Conservation (phyloP, 1,284 basidiomycete species). For the Earliella scabrosa region DNA sequence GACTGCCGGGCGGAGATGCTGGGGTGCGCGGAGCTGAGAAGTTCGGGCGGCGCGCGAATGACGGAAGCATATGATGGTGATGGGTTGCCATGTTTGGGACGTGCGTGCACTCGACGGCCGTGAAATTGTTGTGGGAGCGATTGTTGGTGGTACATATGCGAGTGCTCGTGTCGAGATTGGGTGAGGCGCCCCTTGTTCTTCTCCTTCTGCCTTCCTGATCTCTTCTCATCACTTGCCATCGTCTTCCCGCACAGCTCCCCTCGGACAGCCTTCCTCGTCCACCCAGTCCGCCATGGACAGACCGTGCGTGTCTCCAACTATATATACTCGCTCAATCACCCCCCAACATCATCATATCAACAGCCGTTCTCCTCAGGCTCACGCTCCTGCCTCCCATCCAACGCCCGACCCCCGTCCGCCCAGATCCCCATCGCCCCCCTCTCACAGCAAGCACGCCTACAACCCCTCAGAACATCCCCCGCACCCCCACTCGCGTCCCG, state of each 20-base stretch:
- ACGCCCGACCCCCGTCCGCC: constrained; percentile 13
- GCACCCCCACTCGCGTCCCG: constrained; percentile 16
- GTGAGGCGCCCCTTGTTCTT: constrained; percentile 21
- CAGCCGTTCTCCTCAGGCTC: constrained; percentile 22
- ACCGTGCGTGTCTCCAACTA: constrained; percentile 24
- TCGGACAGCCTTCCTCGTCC: constrained; percentile 24
- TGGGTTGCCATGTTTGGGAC: constrained; percentile 16
- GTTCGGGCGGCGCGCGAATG: constrained; percentile 10
- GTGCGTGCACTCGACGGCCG: constrained; percentile 1
- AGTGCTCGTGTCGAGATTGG: constrained; percentile 20
- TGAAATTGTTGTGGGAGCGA: constrained; percentile 23
- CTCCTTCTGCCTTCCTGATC: constrained; percentile 20
- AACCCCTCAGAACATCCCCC: constrained; percentile 2
- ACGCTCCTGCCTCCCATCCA: too few species aligned
- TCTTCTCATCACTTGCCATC: constrained; percentile 26
- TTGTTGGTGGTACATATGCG: constrained; percentile 19
- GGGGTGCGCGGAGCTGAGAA: constrained; percentile 20
- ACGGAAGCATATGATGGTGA: constrained; percentile 14
- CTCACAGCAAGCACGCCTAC: not conserved
- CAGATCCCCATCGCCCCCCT: constrained; percentile 15
- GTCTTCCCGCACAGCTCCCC: constrained; percentile 28
- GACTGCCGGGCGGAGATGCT: not conserved
- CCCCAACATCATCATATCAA: constrained; percentile 26
- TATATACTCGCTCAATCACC: constrained; percentile 26
- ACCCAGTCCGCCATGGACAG: constrained; percentile 22